Evolutionary conservation across 2,329 filamentous ascomycete genomes (phyloP), one percentile per base, ranked within the genome.

Genomic region (Fusarium azukiicola): DNA sequence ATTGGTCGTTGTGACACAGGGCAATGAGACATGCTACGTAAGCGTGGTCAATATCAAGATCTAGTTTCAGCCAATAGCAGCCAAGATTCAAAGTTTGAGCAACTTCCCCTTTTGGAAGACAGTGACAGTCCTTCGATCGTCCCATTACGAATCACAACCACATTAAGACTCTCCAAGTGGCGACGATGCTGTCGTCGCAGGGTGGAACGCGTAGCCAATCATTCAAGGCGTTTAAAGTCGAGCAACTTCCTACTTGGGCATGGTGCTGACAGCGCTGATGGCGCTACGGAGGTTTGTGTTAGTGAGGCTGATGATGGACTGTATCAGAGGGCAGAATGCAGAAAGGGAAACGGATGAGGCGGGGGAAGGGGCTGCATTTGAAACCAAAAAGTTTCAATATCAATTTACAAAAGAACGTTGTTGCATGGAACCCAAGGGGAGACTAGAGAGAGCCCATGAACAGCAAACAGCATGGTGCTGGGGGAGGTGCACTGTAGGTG

Each of bases 191-290:
- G 7, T 46, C 44, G 7, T 66, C 44, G 47, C 36, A 23, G 27
- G 19, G 17, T 5, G 13, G 44, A 14, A n/a, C 11, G 27, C 16
- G 21, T 7, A 38, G 42, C 44, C 63, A 66, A 66, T 66, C 44
- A 66, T 49, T 32, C 19, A 5, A 3, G 7, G 27, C 38, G 36
- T 66, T 66, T 66, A 66, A 66, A 49, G 27, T 49, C 17, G 42
- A 66, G 63, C 63, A 66, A 66, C 21, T 66, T 23, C 63, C 44
- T 38, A 6, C 19, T 66, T 47, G 13, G 63, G 42, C 13, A 36
- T 47, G 49, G 63, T 47, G 63, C 63, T 66, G 23, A 66, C 23
- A 6, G 63, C 8, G 27, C 63, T 21, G 40, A 66, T 23, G 23
- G 6, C 17, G 46, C 63, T 3, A 40, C 36, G 54, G 56, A 17